Evolutionary conservation across 208 protist genomes (phyloP).

Genomic region (Phytomonas serpens): DNA sequence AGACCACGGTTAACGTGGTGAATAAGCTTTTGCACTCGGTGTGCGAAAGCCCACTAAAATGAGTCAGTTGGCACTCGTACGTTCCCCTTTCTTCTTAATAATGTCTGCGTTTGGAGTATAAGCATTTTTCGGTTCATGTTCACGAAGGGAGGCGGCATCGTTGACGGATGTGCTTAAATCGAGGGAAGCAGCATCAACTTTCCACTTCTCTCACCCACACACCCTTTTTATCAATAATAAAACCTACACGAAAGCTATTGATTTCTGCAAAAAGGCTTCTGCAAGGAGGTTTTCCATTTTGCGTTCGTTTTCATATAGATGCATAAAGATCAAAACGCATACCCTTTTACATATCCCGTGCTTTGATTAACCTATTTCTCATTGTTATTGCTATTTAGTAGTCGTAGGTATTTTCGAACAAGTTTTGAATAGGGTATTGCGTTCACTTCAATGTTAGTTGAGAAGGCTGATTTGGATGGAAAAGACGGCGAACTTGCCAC

Average conservation of each 20-base stretch:
- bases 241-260: neutral
- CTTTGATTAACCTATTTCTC: neutral
- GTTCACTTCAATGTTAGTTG: neutral
- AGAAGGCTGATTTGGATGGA: neutral
- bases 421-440: neutral
- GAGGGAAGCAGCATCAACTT: neutral
- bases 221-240: neutral
- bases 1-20: neutral
- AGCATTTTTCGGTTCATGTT: neutral
- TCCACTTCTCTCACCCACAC: neutral
- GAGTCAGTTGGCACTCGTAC: neutral
- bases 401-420: neutral
- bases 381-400: neutral
- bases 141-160: neutral
- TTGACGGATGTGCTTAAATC: neutral
- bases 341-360: neutral
- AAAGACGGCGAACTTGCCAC: conserved; percentile 1
- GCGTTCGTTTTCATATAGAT: neutral
- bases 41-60: neutral
- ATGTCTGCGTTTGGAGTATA: neutral
- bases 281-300: neutral
- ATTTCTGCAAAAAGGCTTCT: neutral
- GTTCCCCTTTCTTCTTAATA: neutral
- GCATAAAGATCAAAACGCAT: neutral
- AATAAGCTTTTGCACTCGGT: neutral